A percentile compares a stretch with the other conserved stretches of the same genome.
Conservation (phyloP, 495 filamentous ascomycete genomes). For the Aspergillus carlsbadensis region DNA sequence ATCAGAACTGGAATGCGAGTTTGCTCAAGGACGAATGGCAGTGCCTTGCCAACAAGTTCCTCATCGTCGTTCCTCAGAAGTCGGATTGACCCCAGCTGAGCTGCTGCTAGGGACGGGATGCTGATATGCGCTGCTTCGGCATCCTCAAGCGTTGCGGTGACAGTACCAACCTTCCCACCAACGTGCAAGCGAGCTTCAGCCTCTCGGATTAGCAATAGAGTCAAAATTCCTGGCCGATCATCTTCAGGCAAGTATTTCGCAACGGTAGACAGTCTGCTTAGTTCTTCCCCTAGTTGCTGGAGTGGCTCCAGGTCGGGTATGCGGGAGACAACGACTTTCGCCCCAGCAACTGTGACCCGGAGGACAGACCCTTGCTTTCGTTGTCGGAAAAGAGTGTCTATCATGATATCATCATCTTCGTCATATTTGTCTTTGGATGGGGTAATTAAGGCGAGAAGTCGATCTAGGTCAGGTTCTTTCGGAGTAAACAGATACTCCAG, state of each 20-base stretch:
- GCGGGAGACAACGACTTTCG: conserved; percentile 57
- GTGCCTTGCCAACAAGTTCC: conserved; percentile 61
- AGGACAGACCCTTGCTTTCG: conserved; percentile 85
- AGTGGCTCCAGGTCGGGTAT: conserved; percentile 62
- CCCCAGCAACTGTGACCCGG: conserved; percentile 60
- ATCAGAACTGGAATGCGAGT: conserved; percentile 60
- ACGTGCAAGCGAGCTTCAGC: conserved; percentile 58
- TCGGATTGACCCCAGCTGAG: conserved; percentile 60
- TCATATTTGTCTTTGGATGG: conserved; percentile 93
- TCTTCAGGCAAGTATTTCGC: conserved; percentile 95
- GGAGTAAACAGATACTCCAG: conserved; percentile 74
- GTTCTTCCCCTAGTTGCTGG: conserved; percentile 69
- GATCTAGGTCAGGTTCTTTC: conserved; percentile 75
- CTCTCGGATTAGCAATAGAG: conserved; percentile 63
- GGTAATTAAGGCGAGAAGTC: conserved; percentile 80
- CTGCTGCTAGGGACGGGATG: conserved; percentile 74
- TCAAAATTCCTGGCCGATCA: conserved; percentile 86
- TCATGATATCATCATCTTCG: conserved; percentile 88
- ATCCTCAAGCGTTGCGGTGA: conserved; percentile 56
- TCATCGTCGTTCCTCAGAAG: conserved; percentile 66
- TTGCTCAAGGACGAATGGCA: conserved; percentile 25
- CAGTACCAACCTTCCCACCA: conserved; percentile 61
- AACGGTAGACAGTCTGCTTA: conserved; percentile 79
- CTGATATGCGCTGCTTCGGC: conserved; percentile 80
- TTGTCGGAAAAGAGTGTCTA: conserved; percentile 90